A percentile compares a stretch with the other conserved stretches of the same genome.
These are phyloP conservation scores for Rutstroemia sp. DNA, from an alignment of 2,329 filamentous ascomycete genomes.

Conservation along the genomic window DNA sequence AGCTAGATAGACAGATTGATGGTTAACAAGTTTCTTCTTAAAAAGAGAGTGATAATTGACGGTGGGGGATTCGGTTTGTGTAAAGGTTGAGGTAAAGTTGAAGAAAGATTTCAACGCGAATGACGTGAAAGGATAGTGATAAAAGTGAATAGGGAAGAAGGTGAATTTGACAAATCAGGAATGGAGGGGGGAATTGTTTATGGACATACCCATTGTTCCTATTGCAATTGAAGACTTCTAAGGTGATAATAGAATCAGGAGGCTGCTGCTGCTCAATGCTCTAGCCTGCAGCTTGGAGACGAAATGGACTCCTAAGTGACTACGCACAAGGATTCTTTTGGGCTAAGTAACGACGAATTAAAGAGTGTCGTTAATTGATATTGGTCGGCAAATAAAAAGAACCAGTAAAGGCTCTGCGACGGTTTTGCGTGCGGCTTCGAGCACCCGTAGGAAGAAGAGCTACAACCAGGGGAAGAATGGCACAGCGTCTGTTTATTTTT, in stretches of 20 bases:
- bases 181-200: background rate
- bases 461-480: slow-evolving; percentile 7
- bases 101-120: background rate
- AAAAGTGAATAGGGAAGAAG: slow-evolving; percentile 8
- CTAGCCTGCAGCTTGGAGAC: slow-evolving; percentile 10
- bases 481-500: slow-evolving; percentile 9
- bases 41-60: slow-evolving; percentile 3
- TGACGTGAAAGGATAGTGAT: slow-evolving; percentile 3
- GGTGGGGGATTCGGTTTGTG: slow-evolving; percentile 3
- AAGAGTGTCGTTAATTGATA: slow-evolving; percentile 8
- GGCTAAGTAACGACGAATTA: slow-evolving; percentile 9
- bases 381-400: slow-evolving; percentile 5
- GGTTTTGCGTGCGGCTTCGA: slow-evolving; percentile 5
- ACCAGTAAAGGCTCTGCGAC: slow-evolving; percentile 5
- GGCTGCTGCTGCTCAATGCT: slow-evolving; percentile 12
- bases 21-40: slow-evolving; percentile 1
- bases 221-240: slow-evolving; percentile 8
- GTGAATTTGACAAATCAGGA: slow-evolving; percentile 8
- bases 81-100: slow-evolving; percentile 4
- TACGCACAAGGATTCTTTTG: slow-evolving; percentile 11
- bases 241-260: slow-evolving; percentile 10
- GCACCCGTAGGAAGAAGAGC: slow-evolving; percentile 8
- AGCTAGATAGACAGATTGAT: slow-evolving; percentile 9
- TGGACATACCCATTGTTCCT: slow-evolving; percentile 12
- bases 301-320: slow-evolving; percentile 10